phyloP scores from a whole-genome alignment of 805 yeast genomes.

The Nakazawaea ishiwadae region DNA sequence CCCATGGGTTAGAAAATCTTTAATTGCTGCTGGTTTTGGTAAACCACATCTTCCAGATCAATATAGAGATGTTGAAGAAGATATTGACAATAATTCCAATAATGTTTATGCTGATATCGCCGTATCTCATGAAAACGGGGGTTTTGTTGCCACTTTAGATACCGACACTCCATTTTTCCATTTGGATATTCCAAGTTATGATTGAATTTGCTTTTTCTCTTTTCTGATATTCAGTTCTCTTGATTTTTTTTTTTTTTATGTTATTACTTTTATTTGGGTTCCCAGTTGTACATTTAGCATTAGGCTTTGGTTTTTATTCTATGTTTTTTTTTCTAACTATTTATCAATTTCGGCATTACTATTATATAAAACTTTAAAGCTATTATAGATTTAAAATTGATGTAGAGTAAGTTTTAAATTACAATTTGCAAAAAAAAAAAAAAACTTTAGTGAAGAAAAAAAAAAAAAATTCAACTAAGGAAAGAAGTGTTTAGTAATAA shows the following conservation, averaged over 20 bases:
- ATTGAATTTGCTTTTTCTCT: background rate
- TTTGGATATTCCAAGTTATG: slow-evolving; percentile 63
- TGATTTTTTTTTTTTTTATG: background rate
- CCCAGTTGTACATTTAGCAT: background rate
- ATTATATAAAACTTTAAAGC: too few species aligned
- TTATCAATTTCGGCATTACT: too few species aligned
- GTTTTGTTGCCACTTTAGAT: slow-evolving; percentile 42
- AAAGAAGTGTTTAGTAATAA: background rate
- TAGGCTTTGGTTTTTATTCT: background rate
- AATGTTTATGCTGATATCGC: slow-evolving; percentile 17
- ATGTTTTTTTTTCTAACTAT: background rate
- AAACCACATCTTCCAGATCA: slow-evolving; percentile 25
- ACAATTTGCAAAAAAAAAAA: background rate
- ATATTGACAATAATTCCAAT: background rate
- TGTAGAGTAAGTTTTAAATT: background rate
- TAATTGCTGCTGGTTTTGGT: slow-evolving; percentile 77
- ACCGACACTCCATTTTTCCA: slow-evolving; percentile 77
- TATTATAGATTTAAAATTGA: too few species aligned
- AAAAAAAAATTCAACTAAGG: background rate
- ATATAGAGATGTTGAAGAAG: slow-evolving; percentile 17
- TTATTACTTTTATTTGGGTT: background rate
- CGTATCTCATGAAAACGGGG: slow-evolving; percentile 16
- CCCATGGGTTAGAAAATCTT: slow-evolving; percentile 82
- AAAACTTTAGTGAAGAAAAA: too few species aligned
- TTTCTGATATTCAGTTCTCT: too few species aligned